These are phyloP conservation scores for Miscanthus lutarioriparius DNA, from an alignment of 176 grass and related monocot genomes.

Conservation along the genomic window DNA sequence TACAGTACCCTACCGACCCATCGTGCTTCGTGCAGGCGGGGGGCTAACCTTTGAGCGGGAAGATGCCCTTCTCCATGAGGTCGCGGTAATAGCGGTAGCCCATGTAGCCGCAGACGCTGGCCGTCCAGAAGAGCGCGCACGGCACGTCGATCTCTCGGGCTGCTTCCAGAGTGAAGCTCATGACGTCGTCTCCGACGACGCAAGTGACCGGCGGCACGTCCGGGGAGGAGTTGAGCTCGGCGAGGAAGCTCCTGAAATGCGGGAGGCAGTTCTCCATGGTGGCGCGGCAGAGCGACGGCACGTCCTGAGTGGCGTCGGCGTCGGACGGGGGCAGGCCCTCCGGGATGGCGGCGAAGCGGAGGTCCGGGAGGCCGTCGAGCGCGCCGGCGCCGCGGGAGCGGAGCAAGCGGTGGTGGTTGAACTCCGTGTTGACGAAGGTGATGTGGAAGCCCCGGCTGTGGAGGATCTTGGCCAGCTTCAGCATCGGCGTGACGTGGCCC, in stretches of 20 bases:
- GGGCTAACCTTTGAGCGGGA: slow-evolving; percentile 54
- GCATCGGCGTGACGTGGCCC: slow-evolving; percentile 67
- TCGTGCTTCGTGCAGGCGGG: too few species aligned
- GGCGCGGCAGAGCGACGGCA: background rate
- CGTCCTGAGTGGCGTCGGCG: slow-evolving; percentile 39
- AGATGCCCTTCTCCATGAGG: slow-evolving; percentile 30
- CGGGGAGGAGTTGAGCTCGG: too few species aligned
- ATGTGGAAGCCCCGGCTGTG: slow-evolving; percentile 45
- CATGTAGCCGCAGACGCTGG: slow-evolving; percentile 50
- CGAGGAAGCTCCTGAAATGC: slow-evolving; percentile 20
- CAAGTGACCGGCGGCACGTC: too few species aligned
- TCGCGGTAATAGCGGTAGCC: slow-evolving; percentile 40
- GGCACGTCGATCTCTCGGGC: slow-evolving; percentile 35
- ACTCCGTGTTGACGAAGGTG: slow-evolving; percentile 75
- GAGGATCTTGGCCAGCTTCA: slow-evolving; percentile 64
- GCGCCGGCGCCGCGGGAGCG: background rate
- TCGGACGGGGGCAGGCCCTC: slow-evolving; percentile 37
- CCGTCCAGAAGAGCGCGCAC: slow-evolving; percentile 45
- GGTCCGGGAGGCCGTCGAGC: slow-evolving; percentile 10
- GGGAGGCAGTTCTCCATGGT: background rate
- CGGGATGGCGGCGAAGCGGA: slow-evolving; percentile 38
- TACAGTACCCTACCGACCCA: too few species aligned
- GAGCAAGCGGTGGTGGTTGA: slow-evolving; percentile 48
- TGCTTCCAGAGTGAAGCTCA: slow-evolving; percentile 44
- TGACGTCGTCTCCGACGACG: slow-evolving; percentile 41